Base-by-base conservation (phyloP, 2,329 filamentous ascomycete genomes). In the Phaeosphaeriaceae sp. region DNA sequence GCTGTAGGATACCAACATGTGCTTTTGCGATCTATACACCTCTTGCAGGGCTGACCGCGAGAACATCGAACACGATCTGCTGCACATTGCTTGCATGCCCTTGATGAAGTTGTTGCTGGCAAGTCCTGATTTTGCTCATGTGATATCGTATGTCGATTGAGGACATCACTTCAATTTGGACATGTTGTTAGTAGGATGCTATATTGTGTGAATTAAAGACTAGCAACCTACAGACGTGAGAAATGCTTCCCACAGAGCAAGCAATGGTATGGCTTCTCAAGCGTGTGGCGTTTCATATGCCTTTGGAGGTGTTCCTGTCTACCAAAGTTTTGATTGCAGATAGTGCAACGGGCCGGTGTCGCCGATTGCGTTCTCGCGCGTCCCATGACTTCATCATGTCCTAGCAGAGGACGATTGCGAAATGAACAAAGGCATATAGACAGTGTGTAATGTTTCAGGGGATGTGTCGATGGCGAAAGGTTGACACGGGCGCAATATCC, bases 41-140 rank as follows among this genome's bases (percentile, higher is more conserved):
- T 52, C 2, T 42, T 42, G 28, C 68, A 71, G n/a, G 49, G 52
- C 11, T 50, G 42, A 8, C 56, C 60, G 26, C 68, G 65, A 26
- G 67, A 64, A 41, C 67, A 71, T 43, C 58, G 58, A 8, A 67
- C 60, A 23, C 67, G 67, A 23, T 66, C 60, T 9, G 47, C 39
- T 4, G 62, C 62, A 46, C 66, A 71, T 38, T 55, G 48, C 21
- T 52, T 46, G 48, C 67, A 70, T 4, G 67, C 67, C 34, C 66
- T 47, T 18, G 47, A 46, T 39, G 30, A 32, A 15, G 41, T 16
- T 20, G 21, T 12, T 23, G 29, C 13, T 23, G 32, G 8, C 6
- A 20, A 18, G 4, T n/a, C 15, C 21, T 41, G 28, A 13, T 28
- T 13, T 20, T 41, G 28, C 13, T 28, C 39, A 30, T 56, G 52